A percentile compares a stretch with the other conserved stretches of the same genome.
phyloP scores from a whole-genome alignment of 169 alveolate genomes.

The Ichthyophthirius multifiliis region DNA sequence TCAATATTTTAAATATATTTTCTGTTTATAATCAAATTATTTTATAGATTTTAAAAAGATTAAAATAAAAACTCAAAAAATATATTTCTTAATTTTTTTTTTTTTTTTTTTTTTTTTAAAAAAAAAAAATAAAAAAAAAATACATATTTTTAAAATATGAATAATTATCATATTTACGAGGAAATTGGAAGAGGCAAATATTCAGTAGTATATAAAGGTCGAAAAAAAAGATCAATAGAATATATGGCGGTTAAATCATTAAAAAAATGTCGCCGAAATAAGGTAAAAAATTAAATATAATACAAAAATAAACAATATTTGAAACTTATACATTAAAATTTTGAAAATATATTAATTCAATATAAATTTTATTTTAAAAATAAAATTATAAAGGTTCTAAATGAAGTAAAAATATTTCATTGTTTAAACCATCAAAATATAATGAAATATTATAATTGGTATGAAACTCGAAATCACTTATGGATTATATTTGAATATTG shows the following conservation, averaged over 20 bases:
- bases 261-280: slow-evolving; percentile 72
- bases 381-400: neutral
- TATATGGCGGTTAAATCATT: slow-evolving; percentile 84
- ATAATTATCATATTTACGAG: slow-evolving; percentile 85
- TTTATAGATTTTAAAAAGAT: too few species aligned
- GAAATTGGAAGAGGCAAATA: slow-evolving; percentile 85
- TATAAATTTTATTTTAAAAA: neutral
- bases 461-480: slow-evolving; percentile 88
- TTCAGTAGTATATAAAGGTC: slow-evolving; percentile 85
- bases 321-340: neutral
- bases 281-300: slow-evolving; percentile 65
- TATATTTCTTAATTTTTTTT: too few species aligned
- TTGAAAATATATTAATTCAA: neutral
- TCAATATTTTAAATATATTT: too few species aligned
- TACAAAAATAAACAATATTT: slow-evolving; percentile 37
- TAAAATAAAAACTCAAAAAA: too few species aligned
- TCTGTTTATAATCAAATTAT: too few species aligned
- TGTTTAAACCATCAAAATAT: slow-evolving; percentile 58
- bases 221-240: slow-evolving; percentile 78
- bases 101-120: too few species aligned
- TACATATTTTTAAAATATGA: too few species aligned
- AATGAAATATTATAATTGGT: slow-evolving; percentile 74
- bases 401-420: slow-evolving; percentile 53
- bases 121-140: too few species aligned
- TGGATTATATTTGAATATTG: slow-evolving; percentile 90